These are phyloP conservation scores for Typha latifolia DNA, from an alignment of 176 grass and related monocot species.

Conservation along the genomic window DNA sequence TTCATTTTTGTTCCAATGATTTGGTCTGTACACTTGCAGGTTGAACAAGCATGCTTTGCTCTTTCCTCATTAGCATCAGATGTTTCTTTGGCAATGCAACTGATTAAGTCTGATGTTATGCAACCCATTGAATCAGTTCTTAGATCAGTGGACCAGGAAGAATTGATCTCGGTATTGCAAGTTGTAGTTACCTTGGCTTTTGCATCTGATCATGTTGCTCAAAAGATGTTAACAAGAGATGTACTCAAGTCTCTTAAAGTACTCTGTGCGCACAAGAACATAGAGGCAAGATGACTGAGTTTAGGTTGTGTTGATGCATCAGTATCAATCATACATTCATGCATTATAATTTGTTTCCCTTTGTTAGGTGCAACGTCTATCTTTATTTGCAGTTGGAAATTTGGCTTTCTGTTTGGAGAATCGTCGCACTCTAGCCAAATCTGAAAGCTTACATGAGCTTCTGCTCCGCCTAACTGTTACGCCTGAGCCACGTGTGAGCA, in stretches of 20 bases:
- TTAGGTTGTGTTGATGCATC: slow-evolving; percentile 32
- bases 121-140: slow-evolving; percentile 90
- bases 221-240: slow-evolving; percentile 91
- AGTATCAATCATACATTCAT: slow-evolving; percentile 5
- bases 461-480: slow-evolving; percentile 73
- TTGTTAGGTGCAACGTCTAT: slow-evolving; percentile 89
- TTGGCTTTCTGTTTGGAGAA: slow-evolving; percentile 97
- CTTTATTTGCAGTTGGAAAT: slow-evolving; percentile 92
- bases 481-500: slow-evolving; percentile 55
- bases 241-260: slow-evolving; percentile 81
- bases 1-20: slow-evolving; percentile 6
- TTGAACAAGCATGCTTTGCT: slow-evolving; percentile 93
- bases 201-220: slow-evolving; percentile 89
- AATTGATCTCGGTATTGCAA: slow-evolving; percentile 86
- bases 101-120: slow-evolving; percentile 96
- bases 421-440: slow-evolving; percentile 70
- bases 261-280: slow-evolving; percentile 87
- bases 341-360: slow-evolving; percentile 29
- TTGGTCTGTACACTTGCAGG: slow-evolving; percentile 29
- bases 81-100: slow-evolving; percentile 77
- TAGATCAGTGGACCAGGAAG: slow-evolving; percentile 75
- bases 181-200: slow-evolving; percentile 89
- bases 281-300: slow-evolving; percentile 59
- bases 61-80: slow-evolving; percentile 82
- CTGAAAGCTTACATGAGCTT: slow-evolving; percentile 77